phyloP scores from a whole-genome alignment of 305 asterid genomes.

The Fraxinus sp. region DNA sequence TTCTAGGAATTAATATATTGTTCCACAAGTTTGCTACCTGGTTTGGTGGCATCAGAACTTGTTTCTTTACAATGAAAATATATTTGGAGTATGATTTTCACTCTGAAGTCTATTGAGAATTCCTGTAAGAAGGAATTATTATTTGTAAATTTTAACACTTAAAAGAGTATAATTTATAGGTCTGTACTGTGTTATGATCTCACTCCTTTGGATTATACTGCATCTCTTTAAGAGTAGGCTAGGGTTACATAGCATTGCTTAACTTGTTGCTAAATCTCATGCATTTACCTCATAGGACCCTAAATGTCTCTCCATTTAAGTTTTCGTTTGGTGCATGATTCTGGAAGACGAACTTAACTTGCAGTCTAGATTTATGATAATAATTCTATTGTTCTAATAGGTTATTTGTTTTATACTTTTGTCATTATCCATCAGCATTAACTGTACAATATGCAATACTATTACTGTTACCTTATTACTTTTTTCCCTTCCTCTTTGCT shows the following conservation, averaged over 20 bases:
- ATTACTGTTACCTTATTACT: constrained; percentile 28
- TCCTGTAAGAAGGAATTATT: neutral
- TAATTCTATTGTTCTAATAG: neutral
- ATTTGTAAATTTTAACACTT: neutral
- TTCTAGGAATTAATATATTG: constrained; percentile 28
- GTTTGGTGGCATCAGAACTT: constrained; percentile 36
- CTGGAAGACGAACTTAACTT: neutral
- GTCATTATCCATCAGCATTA: neutral
- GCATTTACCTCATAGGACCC: constrained; percentile 8
- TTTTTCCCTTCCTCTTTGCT: constrained; percentile 29
- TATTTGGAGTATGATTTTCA: neutral
- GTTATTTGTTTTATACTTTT: neutral
- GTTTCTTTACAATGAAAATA: constrained; percentile 14
- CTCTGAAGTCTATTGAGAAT: neutral
- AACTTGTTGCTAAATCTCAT: neutral
- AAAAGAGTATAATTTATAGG: neutral
- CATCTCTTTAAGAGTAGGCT: constrained; percentile 1
- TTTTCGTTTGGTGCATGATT: neutral
- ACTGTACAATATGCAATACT: neutral
- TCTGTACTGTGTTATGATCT: neutral
- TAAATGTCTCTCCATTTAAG: neutral
- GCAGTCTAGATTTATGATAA: neutral
- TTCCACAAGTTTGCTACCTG: constrained; percentile 20
- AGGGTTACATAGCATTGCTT: neutral
- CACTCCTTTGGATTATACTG: constrained; percentile 6